Evolutionary conservation across 768 basidiomycete species (phyloP).

Genomic region (Rhodotorula babjevae): DNA sequence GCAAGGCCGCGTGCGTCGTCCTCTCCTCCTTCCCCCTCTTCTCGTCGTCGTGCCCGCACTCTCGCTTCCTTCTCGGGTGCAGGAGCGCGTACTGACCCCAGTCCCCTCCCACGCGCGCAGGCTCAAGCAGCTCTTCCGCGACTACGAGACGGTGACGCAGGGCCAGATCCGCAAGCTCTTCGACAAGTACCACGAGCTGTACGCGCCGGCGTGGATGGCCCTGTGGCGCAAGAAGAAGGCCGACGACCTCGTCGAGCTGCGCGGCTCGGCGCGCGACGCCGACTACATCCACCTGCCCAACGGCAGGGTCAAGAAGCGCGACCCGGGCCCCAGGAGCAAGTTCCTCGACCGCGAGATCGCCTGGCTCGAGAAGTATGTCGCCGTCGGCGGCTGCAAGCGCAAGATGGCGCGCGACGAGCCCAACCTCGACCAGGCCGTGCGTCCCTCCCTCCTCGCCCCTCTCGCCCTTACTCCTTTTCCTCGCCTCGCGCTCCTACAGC

Average conservation of each 20-base stretch:
- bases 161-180: neutral
- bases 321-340: neutral
- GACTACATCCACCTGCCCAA: neutral
- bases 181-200: neutral
- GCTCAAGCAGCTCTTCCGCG: slow-evolving; percentile 13
- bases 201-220: slow-evolving; percentile 5
- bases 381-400: neutral
- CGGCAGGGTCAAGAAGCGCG: neutral
- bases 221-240: neutral
- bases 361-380: neutral
- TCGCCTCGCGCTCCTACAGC: no score
- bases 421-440: neutral
- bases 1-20: slow-evolving; percentile 9
- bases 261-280: neutral
- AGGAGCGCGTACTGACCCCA: no score
- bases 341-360: neutral
- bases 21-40: no score
- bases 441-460: neutral
- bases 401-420: neutral
- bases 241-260: neutral
- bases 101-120: neutral
- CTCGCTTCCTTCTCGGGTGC: no score
- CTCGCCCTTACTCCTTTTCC: neutral
- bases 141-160: neutral
- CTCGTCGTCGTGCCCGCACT: neutral